Percentiles rank a stretch among this genome's conserved stretches.
Evolutionary conservation across 1,139 yeast species (phyloP).

Genomic region (Scheffersomyces segobiensis): DNA sequence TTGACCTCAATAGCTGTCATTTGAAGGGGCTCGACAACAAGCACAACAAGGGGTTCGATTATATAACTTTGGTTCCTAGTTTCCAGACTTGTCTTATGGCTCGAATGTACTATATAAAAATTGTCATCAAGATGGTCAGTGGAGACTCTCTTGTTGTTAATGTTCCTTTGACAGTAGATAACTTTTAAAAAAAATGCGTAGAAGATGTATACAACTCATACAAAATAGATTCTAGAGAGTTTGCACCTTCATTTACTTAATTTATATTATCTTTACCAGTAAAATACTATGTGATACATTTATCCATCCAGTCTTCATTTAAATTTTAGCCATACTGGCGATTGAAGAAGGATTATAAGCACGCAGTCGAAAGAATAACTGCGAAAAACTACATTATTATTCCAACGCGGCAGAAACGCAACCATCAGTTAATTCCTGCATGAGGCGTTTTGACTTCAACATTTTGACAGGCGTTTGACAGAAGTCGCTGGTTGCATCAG

Average conservation of each 20-base stretch:
- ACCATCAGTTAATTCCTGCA: neutral
- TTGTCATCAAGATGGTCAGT: constrained; percentile 29
- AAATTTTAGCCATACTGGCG: no score
- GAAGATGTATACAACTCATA: neutral
- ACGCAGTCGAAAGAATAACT: no score
- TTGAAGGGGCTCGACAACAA: constrained; percentile 25
- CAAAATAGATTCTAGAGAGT: neutral
- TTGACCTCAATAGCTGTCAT: constrained; percentile 27
- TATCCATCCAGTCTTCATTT: neutral
- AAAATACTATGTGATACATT: neutral
- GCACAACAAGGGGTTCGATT: constrained; percentile 26
- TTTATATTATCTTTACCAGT: neutral
- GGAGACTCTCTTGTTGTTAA: constrained; percentile 37
- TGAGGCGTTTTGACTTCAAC: neutral
- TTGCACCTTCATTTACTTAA: neutral
- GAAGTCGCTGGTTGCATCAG: neutral
- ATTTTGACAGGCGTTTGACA: neutral
- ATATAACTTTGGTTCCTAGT: constrained; percentile 50
- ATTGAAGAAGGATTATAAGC: no score
- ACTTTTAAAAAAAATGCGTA: constrained; percentile 2
- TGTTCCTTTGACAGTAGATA: constrained; percentile 37
- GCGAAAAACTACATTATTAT: no score
- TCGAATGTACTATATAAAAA: constrained; percentile 47
- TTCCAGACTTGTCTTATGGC: constrained; percentile 58
- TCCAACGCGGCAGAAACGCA: neutral